Base-by-base conservation (phyloP, 805 yeast genomes). In the Torulaspora gathmanii region DNA sequence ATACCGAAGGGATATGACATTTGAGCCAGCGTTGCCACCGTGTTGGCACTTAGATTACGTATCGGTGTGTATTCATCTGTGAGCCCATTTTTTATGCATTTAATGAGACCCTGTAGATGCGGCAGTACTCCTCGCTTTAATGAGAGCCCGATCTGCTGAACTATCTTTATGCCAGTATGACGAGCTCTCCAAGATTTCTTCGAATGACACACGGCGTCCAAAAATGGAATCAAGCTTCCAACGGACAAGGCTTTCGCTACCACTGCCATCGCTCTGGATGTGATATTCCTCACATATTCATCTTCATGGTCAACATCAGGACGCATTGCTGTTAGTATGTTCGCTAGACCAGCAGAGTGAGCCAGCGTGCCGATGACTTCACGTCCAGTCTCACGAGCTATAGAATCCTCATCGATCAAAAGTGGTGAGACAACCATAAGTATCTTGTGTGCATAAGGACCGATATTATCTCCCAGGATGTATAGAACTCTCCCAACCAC, bases 1-100 rank as follows among this genome's bases (percentile, higher is more conserved):
- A 86, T 83, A 37, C 98, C 99, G 65, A 84, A 87, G 0, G 98
- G 98, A 17, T 78, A 72, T 3, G 88, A 78, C 6, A 86, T 81
- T 40, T 86, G 90, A 0, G 97, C 97, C 27, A 91, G 64, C 1
- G 82, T 75, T 0, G 90, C 70, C 1, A 90, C 57, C 0, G 96
- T 81, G 28, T 73, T 68, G 0, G 95, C 95, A 0, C 95, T 73
- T 10, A 80, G 73, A 2, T 78, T 75, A 45, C 95, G 70, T 0
- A 89, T 84, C 35, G 76, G 79, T 10, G 78, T 59, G 45, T 83
- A 82, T 40, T 81, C 86, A 64, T 88, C 96, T 0, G 69, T 67
- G 13, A 91, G 55, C 0, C 83, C 77, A 1, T 75, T 75, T 1
- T 67, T 61, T 9, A 87, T 62, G 50, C 90, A 80, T 2, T 69